phyloP scores from a whole-genome alignment of 1,139 yeast species.

The Debaryomyces robertsiae region DNA sequence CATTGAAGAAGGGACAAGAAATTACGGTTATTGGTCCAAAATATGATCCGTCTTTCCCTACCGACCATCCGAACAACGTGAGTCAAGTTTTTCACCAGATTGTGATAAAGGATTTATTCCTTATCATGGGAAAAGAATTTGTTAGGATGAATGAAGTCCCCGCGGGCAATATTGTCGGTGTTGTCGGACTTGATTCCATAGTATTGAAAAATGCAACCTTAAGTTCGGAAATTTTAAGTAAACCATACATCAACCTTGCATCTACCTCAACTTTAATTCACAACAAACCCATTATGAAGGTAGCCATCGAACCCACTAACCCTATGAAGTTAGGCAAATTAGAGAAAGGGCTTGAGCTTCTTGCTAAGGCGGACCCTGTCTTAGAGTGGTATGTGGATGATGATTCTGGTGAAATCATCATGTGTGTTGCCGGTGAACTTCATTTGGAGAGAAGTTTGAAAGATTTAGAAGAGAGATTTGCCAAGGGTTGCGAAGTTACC shows the following conservation, averaged over 20 bases:
- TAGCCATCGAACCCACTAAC: slow-evolving; percentile 90
- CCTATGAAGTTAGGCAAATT: slow-evolving; percentile 77
- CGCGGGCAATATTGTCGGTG: slow-evolving; percentile 94
- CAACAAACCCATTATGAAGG: slow-evolving; percentile 85
- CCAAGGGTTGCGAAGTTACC: slow-evolving; percentile 78
- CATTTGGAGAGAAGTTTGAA: slow-evolving; percentile 90
- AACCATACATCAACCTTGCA: slow-evolving; percentile 71
- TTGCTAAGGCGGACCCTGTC: slow-evolving; percentile 91
- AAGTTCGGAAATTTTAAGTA: slow-evolving; percentile 46
- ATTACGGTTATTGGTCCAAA: slow-evolving; percentile 83
- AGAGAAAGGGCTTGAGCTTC: slow-evolving; percentile 73
- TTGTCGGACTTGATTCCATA: slow-evolving; percentile 84
- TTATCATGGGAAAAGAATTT: slow-evolving; percentile 92
- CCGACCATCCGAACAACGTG: slow-evolving; percentile 39
- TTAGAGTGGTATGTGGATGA: slow-evolving; percentile 84
- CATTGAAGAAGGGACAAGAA: slow-evolving; percentile 71
- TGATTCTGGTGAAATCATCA: slow-evolving; percentile 82
- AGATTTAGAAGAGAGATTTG: slow-evolving; percentile 88
- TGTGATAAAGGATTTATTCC: slow-evolving; percentile 65
- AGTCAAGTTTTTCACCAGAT: slow-evolving; percentile 50
- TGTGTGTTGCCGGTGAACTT: slow-evolving; percentile 94
- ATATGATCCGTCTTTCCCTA: slow-evolving; percentile 71
- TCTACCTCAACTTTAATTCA: slow-evolving; percentile 56
- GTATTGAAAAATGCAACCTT: slow-evolving; percentile 87
- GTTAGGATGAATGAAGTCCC: slow-evolving; percentile 79